Conservation (phyloP, 1,284 basidiomycete species). For the Veloboletus limbatus region DNA sequence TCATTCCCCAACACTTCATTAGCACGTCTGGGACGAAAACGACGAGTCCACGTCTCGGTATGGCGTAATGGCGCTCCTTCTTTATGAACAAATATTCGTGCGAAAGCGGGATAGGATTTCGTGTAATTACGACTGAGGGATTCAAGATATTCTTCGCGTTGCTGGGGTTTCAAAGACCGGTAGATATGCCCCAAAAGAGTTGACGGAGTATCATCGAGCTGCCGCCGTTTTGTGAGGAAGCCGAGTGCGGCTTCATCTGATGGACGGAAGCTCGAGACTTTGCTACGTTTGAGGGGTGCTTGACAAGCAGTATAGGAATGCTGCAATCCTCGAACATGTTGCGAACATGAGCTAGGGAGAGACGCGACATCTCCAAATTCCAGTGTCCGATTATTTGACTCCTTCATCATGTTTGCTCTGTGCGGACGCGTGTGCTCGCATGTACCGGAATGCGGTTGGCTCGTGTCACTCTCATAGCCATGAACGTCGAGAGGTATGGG, state of each 20-base stretch:
- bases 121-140: slow-evolving; percentile 14
- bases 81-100: slow-evolving; percentile 37
- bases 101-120: slow-evolving; percentile 52
- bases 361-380: slow-evolving; percentile 32
- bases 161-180: slow-evolving; percentile 12
- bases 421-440: background rate
- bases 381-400: slow-evolving; percentile 3
- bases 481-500: background rate
- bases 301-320: slow-evolving; percentile 23
- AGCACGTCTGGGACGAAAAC: slow-evolving; percentile 73
- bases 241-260: slow-evolving; percentile 10
- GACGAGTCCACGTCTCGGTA: slow-evolving; percentile 67
- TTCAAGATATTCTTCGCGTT: slow-evolving; percentile 20
- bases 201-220: slow-evolving; percentile 1
- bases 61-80: slow-evolving; percentile 2
- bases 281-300: slow-evolving; percentile 12
- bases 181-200: background rate
- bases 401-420: slow-evolving; percentile 6
- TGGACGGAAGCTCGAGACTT: background rate
- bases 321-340: slow-evolving; percentile 63
- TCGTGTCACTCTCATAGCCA: slow-evolving; percentile 6
- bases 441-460: slow-evolving; percentile 5
- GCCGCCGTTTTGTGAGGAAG: slow-evolving; percentile 19
- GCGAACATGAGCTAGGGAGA: slow-evolving; percentile 50
- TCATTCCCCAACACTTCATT: slow-evolving; percentile 84